Percentiles rank a stretch among this genome's conserved stretches.
These are phyloP conservation scores for Aspergillaceae sp. DNA, from an alignment of 2,329 filamentous ascomycete genomes.

Conservation along the genomic window DNA sequence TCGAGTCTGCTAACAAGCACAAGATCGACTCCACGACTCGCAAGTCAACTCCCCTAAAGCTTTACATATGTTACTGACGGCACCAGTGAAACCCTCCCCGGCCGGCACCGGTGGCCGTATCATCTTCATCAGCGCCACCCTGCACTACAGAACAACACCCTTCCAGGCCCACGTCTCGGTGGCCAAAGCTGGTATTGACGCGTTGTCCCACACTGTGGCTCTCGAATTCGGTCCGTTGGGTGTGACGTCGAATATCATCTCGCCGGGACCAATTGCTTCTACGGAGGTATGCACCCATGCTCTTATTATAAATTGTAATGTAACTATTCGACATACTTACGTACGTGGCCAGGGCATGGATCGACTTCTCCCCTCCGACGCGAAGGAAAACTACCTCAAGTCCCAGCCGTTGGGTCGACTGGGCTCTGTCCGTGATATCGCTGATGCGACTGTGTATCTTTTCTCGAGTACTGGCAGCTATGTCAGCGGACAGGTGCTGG, in stretches of 20 bases:
- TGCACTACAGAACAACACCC: constrained; percentile 81
- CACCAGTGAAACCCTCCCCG: constrained; percentile 26
- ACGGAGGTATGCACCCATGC: constrained; percentile 52
- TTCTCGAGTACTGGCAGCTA: constrained; percentile 81
- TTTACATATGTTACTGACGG: neutral
- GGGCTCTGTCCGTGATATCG: constrained; percentile 77
- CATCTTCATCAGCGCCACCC: constrained; percentile 79
- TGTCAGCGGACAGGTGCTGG: constrained; percentile 72
- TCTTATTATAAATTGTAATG: neutral
- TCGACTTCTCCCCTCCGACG: constrained; percentile 49
- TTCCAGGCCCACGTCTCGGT: constrained; percentile 84
- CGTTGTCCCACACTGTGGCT: constrained; percentile 67
- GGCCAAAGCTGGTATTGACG: constrained; percentile 85
- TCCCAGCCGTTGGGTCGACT: constrained; percentile 64
- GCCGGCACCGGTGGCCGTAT: constrained; percentile 68
- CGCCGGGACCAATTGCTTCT: constrained; percentile 73
- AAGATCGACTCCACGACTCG: constrained; percentile 50
- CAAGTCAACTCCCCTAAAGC: constrained; percentile 14
- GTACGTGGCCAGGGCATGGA: constrained; percentile 48
- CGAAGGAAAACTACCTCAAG: constrained; percentile 40
- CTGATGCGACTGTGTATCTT: constrained; percentile 82
- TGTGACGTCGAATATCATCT: constrained; percentile 78
- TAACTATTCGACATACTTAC: neutral
- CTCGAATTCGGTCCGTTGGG: constrained; percentile 87
- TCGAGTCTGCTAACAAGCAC: constrained; percentile 60